Evolutionary conservation across 257 asterid genomes (phyloP).

Genomic region (Galeopsis tetrahit): DNA sequence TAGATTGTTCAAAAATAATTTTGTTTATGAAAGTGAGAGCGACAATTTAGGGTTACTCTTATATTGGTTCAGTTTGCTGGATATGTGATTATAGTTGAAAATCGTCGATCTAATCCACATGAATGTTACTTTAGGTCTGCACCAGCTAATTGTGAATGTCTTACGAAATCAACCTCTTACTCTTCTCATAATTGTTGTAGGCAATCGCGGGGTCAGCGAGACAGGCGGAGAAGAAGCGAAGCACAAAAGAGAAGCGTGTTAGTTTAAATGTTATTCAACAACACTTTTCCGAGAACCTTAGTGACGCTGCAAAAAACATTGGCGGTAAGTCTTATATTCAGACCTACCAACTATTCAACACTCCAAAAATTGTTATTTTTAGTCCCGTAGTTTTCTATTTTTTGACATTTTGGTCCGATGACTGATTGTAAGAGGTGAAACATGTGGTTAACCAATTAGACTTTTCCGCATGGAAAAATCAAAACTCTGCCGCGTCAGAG

Average conservation of each 20-base stretch:
- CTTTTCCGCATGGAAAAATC: too few relatives aligned
- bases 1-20: background rate
- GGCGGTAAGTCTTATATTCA: constrained; percentile 66
- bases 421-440: too few relatives aligned
- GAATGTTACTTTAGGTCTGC: background rate
- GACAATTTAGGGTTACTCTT: background rate
- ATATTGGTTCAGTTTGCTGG: background rate
- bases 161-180: background rate
- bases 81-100: constrained; percentile 6
- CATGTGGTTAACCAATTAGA: too few relatives aligned
- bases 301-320: constrained; percentile 84
- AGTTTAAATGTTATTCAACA: constrained; percentile 80
- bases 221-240: constrained; percentile 56
- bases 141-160: background rate
- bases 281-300: constrained; percentile 84
- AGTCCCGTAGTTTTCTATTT: too few relatives aligned
- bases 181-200: constrained; percentile 37
- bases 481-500: too few relatives aligned
- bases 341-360: too few relatives aligned
- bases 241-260: constrained; percentile 69
- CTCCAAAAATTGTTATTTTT: too few relatives aligned
- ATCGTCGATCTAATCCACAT: background rate
- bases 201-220: constrained; percentile 39
- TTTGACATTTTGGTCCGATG: too few relatives aligned
- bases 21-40: background rate